A percentile compares a stretch with the other conserved stretches of the same genome.
Evolutionary conservation across 2,329 filamentous ascomycete genomes (phyloP).

Genomic region (Fusarium verticillioides): DNA sequence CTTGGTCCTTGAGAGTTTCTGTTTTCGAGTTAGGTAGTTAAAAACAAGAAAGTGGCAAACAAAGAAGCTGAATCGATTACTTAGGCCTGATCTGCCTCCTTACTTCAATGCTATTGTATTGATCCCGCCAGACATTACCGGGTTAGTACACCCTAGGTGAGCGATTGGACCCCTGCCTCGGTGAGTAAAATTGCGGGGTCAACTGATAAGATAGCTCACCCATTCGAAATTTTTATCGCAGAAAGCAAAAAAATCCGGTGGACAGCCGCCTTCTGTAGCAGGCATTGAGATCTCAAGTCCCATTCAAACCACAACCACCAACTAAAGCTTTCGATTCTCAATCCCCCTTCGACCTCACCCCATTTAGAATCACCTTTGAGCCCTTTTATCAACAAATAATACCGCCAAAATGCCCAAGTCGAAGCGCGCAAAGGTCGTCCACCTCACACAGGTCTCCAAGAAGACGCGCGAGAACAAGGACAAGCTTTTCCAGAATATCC

Average conservation of each 20-base stretch:
- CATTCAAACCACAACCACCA: constrained; percentile 9
- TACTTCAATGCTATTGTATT: background rate
- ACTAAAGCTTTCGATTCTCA: background rate
- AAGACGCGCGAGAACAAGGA: constrained; percentile 93
- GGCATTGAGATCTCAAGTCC: constrained; percentile 14
- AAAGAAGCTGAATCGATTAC: background rate
- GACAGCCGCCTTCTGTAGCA: constrained; percentile 36
- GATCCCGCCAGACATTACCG: constrained; percentile 6
- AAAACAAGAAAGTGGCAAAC: background rate
- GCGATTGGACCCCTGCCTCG: constrained; percentile 21
- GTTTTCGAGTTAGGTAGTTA: background rate
- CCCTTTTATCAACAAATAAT: background rate
- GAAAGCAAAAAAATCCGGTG: constrained; percentile 45
- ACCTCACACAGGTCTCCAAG: constrained; percentile 91
- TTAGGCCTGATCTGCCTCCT: background rate
- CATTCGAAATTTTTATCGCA: constrained; percentile 43
- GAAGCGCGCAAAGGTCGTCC: constrained; percentile 88
- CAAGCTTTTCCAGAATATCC: constrained; percentile 88
- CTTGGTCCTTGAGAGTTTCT: background rate
- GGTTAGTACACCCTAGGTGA: constrained; percentile 29
- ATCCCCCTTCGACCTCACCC: background rate
- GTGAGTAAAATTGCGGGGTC: constrained; percentile 47
- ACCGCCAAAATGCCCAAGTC: constrained; percentile 86
- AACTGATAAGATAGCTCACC: constrained; percentile 21
- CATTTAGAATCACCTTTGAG: background rate